These are phyloP conservation scores for Erysiphe pulchra DNA, from an alignment of 2,329 filamentous ascomycete species.

Conservation along the genomic window DNA sequence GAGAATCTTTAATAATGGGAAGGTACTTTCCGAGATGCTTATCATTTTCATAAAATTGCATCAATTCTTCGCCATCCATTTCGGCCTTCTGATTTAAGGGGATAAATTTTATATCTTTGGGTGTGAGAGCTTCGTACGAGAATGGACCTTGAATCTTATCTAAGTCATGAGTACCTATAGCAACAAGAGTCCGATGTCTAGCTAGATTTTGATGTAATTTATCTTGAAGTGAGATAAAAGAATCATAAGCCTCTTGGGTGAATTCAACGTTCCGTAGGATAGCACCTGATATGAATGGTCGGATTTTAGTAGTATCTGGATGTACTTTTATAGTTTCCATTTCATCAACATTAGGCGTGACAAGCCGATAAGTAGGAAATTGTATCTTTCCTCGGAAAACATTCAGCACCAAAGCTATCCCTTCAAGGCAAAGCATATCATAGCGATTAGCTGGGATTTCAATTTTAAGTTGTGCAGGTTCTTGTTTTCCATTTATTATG, in stretches of 20 bases:
- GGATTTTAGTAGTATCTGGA: slow-evolving; percentile 48
- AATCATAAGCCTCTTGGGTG: slow-evolving; percentile 74
- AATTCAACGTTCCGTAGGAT: slow-evolving; percentile 81
- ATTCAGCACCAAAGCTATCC: slow-evolving; percentile 84
- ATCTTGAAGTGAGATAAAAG: slow-evolving; percentile 93
- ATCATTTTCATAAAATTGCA: slow-evolving; percentile 88
- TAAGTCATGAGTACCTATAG: slow-evolving; percentile 89
- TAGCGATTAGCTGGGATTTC: slow-evolving; percentile 90
- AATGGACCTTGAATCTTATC: slow-evolving; percentile 87
- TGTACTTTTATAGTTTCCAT: slow-evolving; percentile 60
- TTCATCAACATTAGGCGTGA: slow-evolving; percentile 44
- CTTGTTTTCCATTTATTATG: slow-evolving; percentile 51
- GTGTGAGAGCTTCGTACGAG: slow-evolving; percentile 77
- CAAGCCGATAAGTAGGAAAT: slow-evolving; percentile 57
- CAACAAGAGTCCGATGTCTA: slow-evolving; percentile 76
- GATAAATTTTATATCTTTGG: slow-evolving; percentile 75
- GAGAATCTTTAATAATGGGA: slow-evolving; percentile 80
- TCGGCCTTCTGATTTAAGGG: slow-evolving; percentile 79
- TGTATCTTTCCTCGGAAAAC: slow-evolving; percentile 61
- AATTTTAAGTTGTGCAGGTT: slow-evolving; percentile 85
- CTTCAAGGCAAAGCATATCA: slow-evolving; percentile 93
- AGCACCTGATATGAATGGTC: slow-evolving; percentile 71
- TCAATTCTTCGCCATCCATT: slow-evolving; percentile 71
- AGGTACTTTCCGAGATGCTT: slow-evolving; percentile 75
- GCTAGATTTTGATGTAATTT: slow-evolving; percentile 95